Base-by-base conservation (phyloP, 495 filamentous ascomycete genomes). In the Talaromyces wortmannii region DNA sequence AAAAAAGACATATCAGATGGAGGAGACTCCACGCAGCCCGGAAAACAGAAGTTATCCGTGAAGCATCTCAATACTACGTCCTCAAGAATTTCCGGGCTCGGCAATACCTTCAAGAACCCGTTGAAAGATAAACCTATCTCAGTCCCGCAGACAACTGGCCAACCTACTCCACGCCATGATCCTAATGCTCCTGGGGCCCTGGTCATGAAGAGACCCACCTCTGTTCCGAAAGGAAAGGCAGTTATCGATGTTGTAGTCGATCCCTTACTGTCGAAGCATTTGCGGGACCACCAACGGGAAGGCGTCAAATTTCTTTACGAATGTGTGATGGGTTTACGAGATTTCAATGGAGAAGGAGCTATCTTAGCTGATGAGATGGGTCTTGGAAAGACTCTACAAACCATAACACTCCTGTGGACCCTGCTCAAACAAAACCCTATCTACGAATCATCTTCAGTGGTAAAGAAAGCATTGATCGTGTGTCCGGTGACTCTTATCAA, bases 351-450 rank as follows among this genome's bases (percentile, higher is more conserved):
- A 0, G 80, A 86, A 62, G 88, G 88, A 10, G 88, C 86, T 3
- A 86, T 92, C 52, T 70, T 92, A 31, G 89, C 89, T 4, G 88
- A 92, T 62, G 89, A 91, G 58, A 92, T 92, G 88, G 88, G 88
- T 3, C 61, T 92, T 7, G 88, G 88, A 11, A 92, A 92, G 61
- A 91, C 89, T 5, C 63, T 91, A 40, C 88, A 91, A 67, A 90
- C 87, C 0, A 91, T 92, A 55, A 75, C 89, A 0, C 66, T 92
- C 30, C 59, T 92, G 18, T 92, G 88, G 88, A 92, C 88, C 2
- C 68, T 92, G 33, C 61, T 92, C 48, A 91, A 90, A 67, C 88
- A 92, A 67, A 91, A 87, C 61, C 88, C 88, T 0, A 73, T 90
- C 7, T 78, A 83, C 56, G 77, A 79, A 40, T 78, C 75, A 44